These are phyloP conservation scores for Prunus dulcis DNA, from an alignment of 306 rosid genomes.

Conservation along the genomic window DNA sequence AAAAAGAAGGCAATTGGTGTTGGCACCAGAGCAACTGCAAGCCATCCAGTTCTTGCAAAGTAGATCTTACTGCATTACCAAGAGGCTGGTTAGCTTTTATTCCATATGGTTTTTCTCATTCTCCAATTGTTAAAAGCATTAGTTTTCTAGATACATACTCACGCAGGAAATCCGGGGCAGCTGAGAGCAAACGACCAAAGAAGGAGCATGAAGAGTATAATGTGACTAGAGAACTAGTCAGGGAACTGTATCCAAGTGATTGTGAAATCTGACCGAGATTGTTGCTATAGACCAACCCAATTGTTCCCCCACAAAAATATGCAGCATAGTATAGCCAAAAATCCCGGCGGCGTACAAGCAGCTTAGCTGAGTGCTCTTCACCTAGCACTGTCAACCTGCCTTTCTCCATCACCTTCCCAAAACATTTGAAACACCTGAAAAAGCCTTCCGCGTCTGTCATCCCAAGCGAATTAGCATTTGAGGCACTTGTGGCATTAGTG, in stretches of 20 bases:
- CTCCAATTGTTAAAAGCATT: neutral
- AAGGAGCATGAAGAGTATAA: conserved; percentile 80
- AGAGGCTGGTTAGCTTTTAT: neutral
- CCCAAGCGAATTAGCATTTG: neutral
- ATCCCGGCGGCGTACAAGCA: conserved; percentile 50
- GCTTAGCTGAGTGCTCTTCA: conserved; percentile 55
- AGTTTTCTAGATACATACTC: conserved; percentile 39
- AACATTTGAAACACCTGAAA: neutral
- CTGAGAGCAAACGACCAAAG: conserved; percentile 84
- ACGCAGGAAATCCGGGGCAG: conserved; percentile 66
- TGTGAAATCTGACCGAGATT: conserved; percentile 80
- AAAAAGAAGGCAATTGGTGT: conserved; percentile 74
- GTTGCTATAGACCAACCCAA: conserved; percentile 84
- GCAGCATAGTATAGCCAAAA: conserved; percentile 77
- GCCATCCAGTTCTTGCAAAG: conserved; percentile 93
- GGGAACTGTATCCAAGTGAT: conserved; percentile 56
- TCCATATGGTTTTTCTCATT: neutral
- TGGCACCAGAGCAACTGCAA: conserved; percentile 68
- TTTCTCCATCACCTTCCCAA: conserved; percentile 39
- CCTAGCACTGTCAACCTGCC: conserved; percentile 42
- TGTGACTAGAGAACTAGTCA: conserved; percentile 60
- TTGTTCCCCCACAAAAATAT: conserved; percentile 78
- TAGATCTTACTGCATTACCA: conserved; percentile 60
- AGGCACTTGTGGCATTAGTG: neutral
- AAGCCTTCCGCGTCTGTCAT: conserved; percentile 26